These are phyloP conservation scores for Mikania micrantha DNA, from an alignment of 129 eudicot genomes.

Conservation along the genomic window DNA sequence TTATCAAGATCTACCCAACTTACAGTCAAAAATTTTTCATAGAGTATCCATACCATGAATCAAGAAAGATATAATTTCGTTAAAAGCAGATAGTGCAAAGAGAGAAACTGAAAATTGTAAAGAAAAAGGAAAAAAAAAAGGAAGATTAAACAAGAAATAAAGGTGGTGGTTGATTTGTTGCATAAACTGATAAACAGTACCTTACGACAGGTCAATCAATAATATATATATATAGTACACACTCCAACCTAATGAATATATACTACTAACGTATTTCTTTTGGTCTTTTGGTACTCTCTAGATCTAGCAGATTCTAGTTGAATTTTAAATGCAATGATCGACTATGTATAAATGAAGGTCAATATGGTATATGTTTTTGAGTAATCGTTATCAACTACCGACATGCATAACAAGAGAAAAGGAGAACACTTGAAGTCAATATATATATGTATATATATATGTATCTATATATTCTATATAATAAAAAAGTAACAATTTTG, in stretches of 20 bases:
- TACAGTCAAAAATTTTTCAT: not conserved
- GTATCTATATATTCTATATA: no score
- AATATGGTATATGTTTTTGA: not conserved
- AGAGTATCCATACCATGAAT: not conserved
- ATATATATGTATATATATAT: no score
- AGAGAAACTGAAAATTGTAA: constrained; percentile 21
- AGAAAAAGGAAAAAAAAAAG: constrained; percentile 13
- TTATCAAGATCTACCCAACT: no score
- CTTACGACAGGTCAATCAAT: constrained; percentile 30
- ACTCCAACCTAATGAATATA: constrained; percentile 23
- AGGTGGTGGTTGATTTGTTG: constrained; percentile 29
- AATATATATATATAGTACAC: constrained; percentile 17
- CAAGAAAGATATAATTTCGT: constrained; percentile 13
- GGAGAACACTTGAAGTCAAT: constrained; percentile 55
- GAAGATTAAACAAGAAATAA: constrained; percentile 21
- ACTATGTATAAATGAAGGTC: constrained; percentile 4
- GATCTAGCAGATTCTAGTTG: constrained; percentile 24
- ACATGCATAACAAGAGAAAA: constrained; percentile 24
- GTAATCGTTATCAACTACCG: not conserved
- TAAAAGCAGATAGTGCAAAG: constrained; percentile 4
- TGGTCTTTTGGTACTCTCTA: constrained; percentile 17
- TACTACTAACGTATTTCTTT: constrained; percentile 18
- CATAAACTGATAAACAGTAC: constrained; percentile 11
- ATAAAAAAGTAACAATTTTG: no score
- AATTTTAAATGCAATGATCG: not conserved